phyloP scores from a whole-genome alignment of 169 alveolate species.

The Plasmodium relictum region DNA sequence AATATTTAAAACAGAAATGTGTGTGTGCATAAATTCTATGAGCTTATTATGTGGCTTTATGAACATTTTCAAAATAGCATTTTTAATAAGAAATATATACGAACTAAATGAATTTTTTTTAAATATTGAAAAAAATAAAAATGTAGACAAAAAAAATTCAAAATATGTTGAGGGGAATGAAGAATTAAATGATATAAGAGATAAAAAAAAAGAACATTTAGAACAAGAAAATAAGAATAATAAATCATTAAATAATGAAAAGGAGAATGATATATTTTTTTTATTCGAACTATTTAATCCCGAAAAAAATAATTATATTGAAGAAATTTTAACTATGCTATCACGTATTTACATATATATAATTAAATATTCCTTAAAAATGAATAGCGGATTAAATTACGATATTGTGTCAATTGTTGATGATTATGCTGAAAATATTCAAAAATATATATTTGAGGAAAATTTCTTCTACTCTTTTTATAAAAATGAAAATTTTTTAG shows the following conservation, averaged over 20 bases:
- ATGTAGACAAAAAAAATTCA: background rate
- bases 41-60: constrained; percentile 47
- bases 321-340: constrained; percentile 26
- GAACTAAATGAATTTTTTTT: constrained; percentile 50
- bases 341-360: constrained; percentile 36
- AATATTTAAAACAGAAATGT: constrained; percentile 75
- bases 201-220: too few relatives aligned
- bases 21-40: constrained; percentile 65
- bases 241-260: background rate
- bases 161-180: background rate
- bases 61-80: constrained; percentile 53
- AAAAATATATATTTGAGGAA: constrained; percentile 52
- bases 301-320: constrained; percentile 17
- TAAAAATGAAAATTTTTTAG: constrained; percentile 41
- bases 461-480: constrained; percentile 27
- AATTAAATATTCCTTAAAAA: constrained; percentile 42
- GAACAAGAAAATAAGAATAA: background rate
- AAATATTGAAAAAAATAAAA: background rate
- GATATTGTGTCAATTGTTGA: constrained; percentile 42
- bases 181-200: background rate
- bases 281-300: constrained; percentile 47
- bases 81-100: constrained; percentile 26
- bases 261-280: constrained; percentile 18
- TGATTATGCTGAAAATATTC: constrained; percentile 70
- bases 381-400: constrained; percentile 5